Evolutionary conservation across 352 stramenopile species (phyloP), one percentile per base, ranked within the genome.

Genomic region (Phytopythium vexans): DNA sequence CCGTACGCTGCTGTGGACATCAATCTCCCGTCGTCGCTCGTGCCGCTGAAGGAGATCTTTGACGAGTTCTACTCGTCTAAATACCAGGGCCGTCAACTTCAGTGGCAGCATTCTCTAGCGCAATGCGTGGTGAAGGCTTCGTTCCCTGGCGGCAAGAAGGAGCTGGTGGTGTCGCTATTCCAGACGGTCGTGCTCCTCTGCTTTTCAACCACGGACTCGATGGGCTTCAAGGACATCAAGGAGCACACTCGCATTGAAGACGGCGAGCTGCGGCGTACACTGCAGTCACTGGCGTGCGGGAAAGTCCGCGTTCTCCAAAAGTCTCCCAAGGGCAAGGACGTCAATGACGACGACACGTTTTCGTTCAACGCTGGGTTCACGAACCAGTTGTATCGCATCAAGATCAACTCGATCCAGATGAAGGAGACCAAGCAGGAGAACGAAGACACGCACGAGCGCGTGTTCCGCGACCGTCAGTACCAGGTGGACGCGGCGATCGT

Each of bases 401-500:
- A 96, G 67, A 97, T 98, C 64, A 98, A 97, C 59, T 94, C 86
- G 40, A 96, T 98, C 56, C 90, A 98, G 58, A 90, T 97, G 75
- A 97, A 97, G 70, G 93, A 98, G 65, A 98, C 92, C 9, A 87
- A 86, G 58, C 83, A 96, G 60, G 92, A 98, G 58, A 96, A 96
- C 56, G 78, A 94, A 57, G 88, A 98, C 58, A 98, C 92, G 0
- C 85, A 98, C 66, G 92, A 98, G 63, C 83, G 88, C 14, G 91
- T 98, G 31, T 97, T 97, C 68, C 74, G 93, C 41, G 92, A 98
- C 54, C 87, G 92, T 33, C 88, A 97, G 68, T 97, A 97, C 66
- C 87, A 97, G 52, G 89, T 97, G 15, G 94, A 98, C 64, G 97
- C 97, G 15, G 93, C 94, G 6, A 97, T 99, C 60, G 97, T 99